These are phyloP conservation scores for Massarina eburnea DNA, from an alignment of 2,329 filamentous ascomycete species.

Conservation along the genomic window DNA sequence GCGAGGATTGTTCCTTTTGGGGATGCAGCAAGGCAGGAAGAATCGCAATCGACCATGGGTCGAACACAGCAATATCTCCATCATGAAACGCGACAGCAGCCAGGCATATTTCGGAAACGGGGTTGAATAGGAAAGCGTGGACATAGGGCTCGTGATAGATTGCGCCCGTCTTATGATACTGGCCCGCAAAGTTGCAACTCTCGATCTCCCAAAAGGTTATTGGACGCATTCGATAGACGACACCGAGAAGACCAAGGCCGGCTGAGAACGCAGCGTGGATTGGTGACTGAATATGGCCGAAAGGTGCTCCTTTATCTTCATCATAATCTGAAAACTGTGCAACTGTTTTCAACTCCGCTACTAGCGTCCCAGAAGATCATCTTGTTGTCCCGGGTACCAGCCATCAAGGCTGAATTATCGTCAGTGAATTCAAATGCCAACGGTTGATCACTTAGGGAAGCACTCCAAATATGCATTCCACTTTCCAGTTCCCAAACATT, in stretches of 20 bases:
- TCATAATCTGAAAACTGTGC: neutral
- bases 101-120: neutral
- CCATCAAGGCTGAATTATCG: neutral
- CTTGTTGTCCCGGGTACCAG: slow-evolving; percentile 1
- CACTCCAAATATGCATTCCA: neutral
- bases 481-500: neutral
- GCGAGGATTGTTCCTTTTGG: neutral
- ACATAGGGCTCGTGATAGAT: neutral
- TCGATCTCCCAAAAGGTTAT: neutral
- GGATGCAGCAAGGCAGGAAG: neutral
- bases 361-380: neutral
- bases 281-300: neutral
- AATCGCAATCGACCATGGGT: neutral
- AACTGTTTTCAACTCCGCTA: neutral
- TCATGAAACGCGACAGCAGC: neutral
- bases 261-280: neutral
- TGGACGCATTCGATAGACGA: neutral
- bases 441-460: neutral
- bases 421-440: neutral
- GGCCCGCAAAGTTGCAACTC: neutral
- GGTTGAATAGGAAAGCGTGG: neutral
- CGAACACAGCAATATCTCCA: neutral
- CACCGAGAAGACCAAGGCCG: neutral
- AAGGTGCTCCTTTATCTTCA: neutral
- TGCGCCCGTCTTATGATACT: neutral